Conservation (phyloP, 2,329 filamentous ascomycete genomes). For the Cordyceps cicadae region DNA sequence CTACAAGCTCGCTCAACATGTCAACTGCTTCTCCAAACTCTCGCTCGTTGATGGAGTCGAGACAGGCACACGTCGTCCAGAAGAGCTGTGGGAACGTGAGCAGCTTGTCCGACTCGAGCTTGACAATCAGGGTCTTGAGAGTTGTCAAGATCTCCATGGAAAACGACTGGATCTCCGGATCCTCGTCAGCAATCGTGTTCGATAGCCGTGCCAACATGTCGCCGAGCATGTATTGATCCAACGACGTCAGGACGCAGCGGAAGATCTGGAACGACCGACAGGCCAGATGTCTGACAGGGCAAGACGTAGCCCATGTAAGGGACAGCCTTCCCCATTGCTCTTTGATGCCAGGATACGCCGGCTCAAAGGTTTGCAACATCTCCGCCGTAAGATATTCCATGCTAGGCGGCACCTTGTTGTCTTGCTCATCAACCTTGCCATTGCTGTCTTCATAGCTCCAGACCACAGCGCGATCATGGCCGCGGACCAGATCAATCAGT, state of each 20-base stretch:
- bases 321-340: conserved; percentile 88
- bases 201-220: conserved; percentile 94
- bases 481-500: conserved; percentile 77
- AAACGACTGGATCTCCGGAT: conserved; percentile 89
- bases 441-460: conserved; percentile 95
- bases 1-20: conserved; percentile 81
- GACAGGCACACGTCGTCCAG: conserved; percentile 93
- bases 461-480: conserved; percentile 73
- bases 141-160: conserved; percentile 97
- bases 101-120: conserved; percentile 69
- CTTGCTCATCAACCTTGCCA: conserved; percentile 63
- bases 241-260: conserved; percentile 79
- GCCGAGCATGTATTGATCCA: conserved; percentile 89
- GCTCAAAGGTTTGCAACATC: conserved; percentile 76
- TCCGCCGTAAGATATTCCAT: conserved; percentile 81
- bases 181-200: conserved; percentile 94
- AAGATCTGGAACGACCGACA: conserved; percentile 98
- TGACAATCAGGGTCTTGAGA: conserved; percentile 80
- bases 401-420: conserved; percentile 72
- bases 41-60: conserved; percentile 92
- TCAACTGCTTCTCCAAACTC: conserved; percentile 88
- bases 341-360: conserved; percentile 77
- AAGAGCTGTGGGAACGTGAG: conserved; percentile 91
- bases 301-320: conserved; percentile 92
- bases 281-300: conserved; percentile 86